Base-by-base conservation (phyloP, 169 alveolate genomes). In the Theileria equi region DNA sequence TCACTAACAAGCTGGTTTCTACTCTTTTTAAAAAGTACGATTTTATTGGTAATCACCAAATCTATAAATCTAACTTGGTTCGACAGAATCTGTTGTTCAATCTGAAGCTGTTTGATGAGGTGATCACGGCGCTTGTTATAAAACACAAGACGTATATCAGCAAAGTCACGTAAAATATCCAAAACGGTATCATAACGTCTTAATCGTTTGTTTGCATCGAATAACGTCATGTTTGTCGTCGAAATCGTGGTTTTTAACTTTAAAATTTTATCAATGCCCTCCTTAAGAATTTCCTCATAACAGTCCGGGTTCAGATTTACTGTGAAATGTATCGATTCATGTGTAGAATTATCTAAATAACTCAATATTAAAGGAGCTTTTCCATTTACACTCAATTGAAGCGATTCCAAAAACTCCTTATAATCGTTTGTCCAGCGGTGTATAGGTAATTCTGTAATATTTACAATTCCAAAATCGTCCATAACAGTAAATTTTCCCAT, bases 381-480 rank as follows among this genome's bases (percentile, higher is more conserved):
- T 34, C 78, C 73, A 52, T 70, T 57, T 16, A 57, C 55, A 13
- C 43, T 48, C 60, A 32, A 57, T 64, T 58, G 64, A 48, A 84
- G 62, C 16, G 84, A 83, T 76, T 95, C 98, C 50, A 95, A 81
- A 90, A 93, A 95, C 50, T 89, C 96, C 73, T 94, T 93, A 88
- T 95, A 97, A 82, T 95, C 98, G 88, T 95, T 93, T 16, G 98
- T 96, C 98, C 99, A 96, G 71, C 90, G 92, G 48, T 93, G 91
- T 48, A 97, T 89, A 2, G 99, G 99, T n/a, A 98, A 90, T 84
- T 98, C 99, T 26, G 98, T 93, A 34, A 95, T 95, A 65, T 84
- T 90, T 4, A 94, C 65, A 21, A 85, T 70, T 26, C 88, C 94
- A 26, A 77, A 81, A 28, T 89, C 84, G 17, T 73, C 88, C 31